Evolutionary conservation across 257 asterid species (phyloP).

Genomic region (Forsythia suspensa): DNA sequence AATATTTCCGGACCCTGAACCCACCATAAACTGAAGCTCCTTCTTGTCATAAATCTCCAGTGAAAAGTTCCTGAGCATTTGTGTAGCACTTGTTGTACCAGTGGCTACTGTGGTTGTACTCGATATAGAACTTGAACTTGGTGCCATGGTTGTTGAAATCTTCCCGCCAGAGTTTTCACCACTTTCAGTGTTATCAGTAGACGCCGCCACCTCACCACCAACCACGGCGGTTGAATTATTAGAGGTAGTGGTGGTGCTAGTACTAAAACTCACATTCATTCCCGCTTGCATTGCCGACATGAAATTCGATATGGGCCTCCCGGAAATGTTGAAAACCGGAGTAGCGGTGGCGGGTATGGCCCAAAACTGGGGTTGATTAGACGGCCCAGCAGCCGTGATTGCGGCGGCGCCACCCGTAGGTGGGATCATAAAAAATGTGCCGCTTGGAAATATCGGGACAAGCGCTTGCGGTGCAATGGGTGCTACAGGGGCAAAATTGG

Average conservation of each 20-base stretch:
- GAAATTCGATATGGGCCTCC: conserved; percentile 49
- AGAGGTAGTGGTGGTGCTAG: not conserved
- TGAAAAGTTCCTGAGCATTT: conserved; percentile 57
- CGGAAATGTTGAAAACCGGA: conserved; percentile 51
- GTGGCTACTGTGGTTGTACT: conserved; percentile 11
- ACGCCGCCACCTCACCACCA: conserved; percentile 15
- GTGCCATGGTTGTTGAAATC: conserved; percentile 35
- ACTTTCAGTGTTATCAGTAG: conserved; percentile 12
- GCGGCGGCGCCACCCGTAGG: conserved; percentile 30
- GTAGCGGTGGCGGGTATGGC: conserved; percentile 69
- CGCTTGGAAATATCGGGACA: conserved; percentile 65
- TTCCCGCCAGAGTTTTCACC: conserved; percentile 21
- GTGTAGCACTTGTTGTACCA: conserved; percentile 25
- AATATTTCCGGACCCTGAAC: conserved; percentile 27
- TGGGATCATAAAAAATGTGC: conserved; percentile 68
- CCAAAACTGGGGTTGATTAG: conserved; percentile 71
- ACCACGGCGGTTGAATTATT: not conserved
- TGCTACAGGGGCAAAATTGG: conserved; percentile 62
- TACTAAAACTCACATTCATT: conserved; percentile 21
- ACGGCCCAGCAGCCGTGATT: conserved; percentile 27
- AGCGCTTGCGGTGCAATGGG: conserved; percentile 68
- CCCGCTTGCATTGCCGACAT: conserved; percentile 36
- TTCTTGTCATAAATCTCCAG: conserved; percentile 61
- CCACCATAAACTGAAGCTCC: conserved; percentile 83
- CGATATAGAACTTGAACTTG: conserved; percentile 30